A percentile compares a stretch with the other conserved stretches of the same genome.
Evolutionary conservation across 2,329 filamentous ascomycete genomes (phyloP).

Genomic region (Microcyclospora tardicrescens): DNA sequence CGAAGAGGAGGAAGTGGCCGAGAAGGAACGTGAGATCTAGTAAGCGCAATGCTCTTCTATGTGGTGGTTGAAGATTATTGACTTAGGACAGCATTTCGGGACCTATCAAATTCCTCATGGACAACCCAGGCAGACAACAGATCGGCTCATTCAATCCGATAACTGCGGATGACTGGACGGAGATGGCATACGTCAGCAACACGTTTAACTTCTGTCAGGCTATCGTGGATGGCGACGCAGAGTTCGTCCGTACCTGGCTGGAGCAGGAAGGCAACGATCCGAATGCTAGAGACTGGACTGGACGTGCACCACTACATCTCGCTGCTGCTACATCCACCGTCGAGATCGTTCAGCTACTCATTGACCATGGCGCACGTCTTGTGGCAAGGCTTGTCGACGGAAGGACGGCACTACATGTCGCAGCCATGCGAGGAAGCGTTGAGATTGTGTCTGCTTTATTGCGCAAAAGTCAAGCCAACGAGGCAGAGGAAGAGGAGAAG

Average conservation of each 20-base stretch:
- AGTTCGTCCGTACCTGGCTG: conserved; percentile 57
- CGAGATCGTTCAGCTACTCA: conserved; percentile 56
- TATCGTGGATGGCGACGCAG: conserved; percentile 61
- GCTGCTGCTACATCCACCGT: conserved; percentile 56
- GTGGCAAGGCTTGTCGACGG: conserved; percentile 67
- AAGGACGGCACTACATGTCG: conserved; percentile 69
- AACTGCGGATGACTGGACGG: conserved; percentile 73
- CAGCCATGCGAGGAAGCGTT: conserved; percentile 53
- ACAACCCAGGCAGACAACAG: conserved; percentile 66
- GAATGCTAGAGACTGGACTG: conserved; percentile 64
- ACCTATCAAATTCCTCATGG: conserved; percentile 58
- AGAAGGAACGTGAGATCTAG: conserved; percentile 62
- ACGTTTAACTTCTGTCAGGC: conserved; percentile 66
- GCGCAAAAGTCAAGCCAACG: conserved; percentile 60
- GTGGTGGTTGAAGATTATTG: too few species aligned
- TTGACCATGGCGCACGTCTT: conserved; percentile 59
- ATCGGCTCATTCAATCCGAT: conserved; percentile 67
- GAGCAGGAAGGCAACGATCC: conserved; percentile 55
- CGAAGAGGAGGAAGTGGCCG: conserved; percentile 57
- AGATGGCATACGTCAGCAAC: conserved; percentile 80
- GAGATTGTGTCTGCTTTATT: conserved; percentile 63
- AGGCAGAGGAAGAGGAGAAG: conserved; percentile 49
- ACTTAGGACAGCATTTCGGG: conserved; percentile 44
- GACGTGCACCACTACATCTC: conserved; percentile 65
- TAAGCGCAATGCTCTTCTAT: too few species aligned